These are phyloP conservation scores for Oehlia diaphana DNA, from an alignment of 192 early-diverging fungal genomes.

Conservation along the genomic window DNA sequence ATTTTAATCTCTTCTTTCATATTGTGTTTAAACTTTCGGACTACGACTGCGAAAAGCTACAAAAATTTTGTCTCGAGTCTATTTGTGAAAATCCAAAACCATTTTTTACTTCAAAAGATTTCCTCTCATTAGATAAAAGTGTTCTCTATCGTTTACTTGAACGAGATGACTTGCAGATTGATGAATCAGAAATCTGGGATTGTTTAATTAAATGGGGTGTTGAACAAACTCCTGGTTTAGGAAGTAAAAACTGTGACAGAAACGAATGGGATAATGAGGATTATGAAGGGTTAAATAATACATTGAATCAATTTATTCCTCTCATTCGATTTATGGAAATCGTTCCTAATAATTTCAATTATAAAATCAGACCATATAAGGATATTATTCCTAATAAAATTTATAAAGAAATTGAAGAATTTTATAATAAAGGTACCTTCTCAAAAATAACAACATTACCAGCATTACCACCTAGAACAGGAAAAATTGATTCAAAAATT, in stretches of 20 bases:
- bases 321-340: background rate
- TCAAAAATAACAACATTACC: too few species aligned
- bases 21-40: too few species aligned
- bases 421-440: background rate
- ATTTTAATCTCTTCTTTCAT: background rate
- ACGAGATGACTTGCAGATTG: background rate
- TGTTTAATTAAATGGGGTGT: background rate
- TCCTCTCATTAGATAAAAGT: background rate
- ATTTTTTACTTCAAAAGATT: background rate
- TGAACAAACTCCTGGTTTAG: background rate
- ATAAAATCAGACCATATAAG: background rate
- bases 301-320: background rate
- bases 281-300: background rate
- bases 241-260: background rate
- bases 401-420: background rate
- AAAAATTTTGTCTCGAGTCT: background rate
- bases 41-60: background rate
- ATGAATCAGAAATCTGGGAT: background rate
- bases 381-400: background rate
- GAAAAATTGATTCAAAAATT: too few species aligned
- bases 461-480: too few species aligned
- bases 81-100: background rate
- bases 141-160: background rate
- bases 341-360: background rate
- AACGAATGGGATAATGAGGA: background rate